Conservation (phyloP, 2,329 filamentous ascomycete genomes). For the Aspergillus caelatus region DNA sequence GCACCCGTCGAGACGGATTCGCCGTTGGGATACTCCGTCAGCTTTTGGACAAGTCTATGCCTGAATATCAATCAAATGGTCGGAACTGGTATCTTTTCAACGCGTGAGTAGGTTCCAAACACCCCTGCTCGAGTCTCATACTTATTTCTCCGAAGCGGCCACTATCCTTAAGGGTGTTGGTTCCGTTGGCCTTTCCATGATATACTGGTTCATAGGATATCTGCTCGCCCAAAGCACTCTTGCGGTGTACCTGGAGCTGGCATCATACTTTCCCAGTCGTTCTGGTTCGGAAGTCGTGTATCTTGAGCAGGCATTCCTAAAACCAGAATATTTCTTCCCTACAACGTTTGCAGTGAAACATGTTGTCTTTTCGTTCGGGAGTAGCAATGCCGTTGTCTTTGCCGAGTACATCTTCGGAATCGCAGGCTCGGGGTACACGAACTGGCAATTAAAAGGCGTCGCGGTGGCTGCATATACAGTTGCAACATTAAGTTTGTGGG, state of each 20-base stretch:
- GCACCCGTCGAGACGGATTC: conserved; percentile 1
- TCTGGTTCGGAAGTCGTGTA: conserved; percentile 1
- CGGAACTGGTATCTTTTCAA: conserved; percentile 1
- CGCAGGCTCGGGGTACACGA: neutral
- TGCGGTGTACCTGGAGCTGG: neutral
- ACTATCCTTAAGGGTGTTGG: neutral
- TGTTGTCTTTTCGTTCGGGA: neutral
- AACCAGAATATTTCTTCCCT: neutral
- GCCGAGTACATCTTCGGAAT: neutral
- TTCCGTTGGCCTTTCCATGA: neutral
- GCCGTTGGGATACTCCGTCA: neutral
- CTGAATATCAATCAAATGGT: conserved; percentile 2
- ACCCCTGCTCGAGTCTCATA: neutral
- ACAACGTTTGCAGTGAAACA: neutral
- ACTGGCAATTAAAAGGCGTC: neutral
- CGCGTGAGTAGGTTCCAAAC: neutral
- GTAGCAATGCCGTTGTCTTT: conserved; percentile 2
- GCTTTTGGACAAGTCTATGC: conserved; percentile 1
- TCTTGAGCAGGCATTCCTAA: neutral
- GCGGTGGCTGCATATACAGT: neutral
- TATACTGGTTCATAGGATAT: conserved; percentile 4
- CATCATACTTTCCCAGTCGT: conserved; percentile 1
- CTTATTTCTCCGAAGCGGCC: neutral
- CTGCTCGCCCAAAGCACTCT: neutral
- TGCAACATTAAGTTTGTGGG: neutral